Evolutionary conservation across 1,284 basidiomycete genomes (phyloP), one percentile per base, ranked within the genome.

Genomic region (Malassezia cuniculi): DNA sequence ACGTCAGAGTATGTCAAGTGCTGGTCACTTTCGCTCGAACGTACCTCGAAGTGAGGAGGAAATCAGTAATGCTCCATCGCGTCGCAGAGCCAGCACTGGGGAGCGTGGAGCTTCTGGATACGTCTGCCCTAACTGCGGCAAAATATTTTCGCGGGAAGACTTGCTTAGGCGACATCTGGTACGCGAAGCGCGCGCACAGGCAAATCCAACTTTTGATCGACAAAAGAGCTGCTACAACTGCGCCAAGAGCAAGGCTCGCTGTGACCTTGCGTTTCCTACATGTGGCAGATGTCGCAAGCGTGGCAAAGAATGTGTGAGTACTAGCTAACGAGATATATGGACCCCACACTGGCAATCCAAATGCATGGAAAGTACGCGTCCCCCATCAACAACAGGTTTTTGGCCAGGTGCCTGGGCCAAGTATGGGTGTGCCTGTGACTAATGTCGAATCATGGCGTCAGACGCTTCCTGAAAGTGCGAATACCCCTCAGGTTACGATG

Each of bases 181-280:
- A 4, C 36, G 42, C 9, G 42, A 45, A 21, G 37, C 37, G 5
- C 36, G 42, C 5, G 38, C 38, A 2, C 5, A 31, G 11, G 27
- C 32, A 5, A 31, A 35, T 9, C 36, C 42, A 0, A 27, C 29
- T 2, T 14, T 45, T 6, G 37, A 37, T 17, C 36, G 42, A 10
- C 42, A 45, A 14, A 45, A 45, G 29, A 45, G 42, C 15, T 45
- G 42, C 20, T 45, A 45, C 20, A 37, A 31, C 5, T 45, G 42
- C 21, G 36, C 42, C 4, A 16, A 25, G 12, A 39, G 36, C 24
- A 45, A 45, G 22, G 33, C 42, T 5, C 36, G 42, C 7, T 45
- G 42, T 17, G 42, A 45, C 25, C 28, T 45, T 6, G 37, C 31
- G 7, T 31, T 31, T 5, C 42, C 42, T 5, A 17, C 32, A 5